Evolutionary conservation across 495 filamentous ascomycete species (phyloP), one percentile per base, ranked within the genome.

Genomic region (Penicillium canariense): DNA sequence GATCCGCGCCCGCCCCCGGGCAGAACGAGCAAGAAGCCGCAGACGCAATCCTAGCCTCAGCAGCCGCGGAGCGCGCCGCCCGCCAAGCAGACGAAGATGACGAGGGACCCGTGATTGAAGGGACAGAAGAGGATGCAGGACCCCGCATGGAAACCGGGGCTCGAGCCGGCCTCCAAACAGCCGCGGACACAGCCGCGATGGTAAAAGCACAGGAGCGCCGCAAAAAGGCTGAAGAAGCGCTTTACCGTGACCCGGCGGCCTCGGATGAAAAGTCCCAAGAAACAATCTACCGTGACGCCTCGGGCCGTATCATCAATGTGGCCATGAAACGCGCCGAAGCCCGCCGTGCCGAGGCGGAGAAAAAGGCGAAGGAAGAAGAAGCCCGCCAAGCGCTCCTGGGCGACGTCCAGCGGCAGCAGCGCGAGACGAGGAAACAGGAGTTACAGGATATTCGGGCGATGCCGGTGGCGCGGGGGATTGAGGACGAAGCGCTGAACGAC

Each of bases 221-320:
- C 45, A 64, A 68, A 38, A 71, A 74, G 51, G 64, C 64, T 23
- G 75, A 79, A 50, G 76, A 73, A 46, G 72, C 70, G 15, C 52
- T 54, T 22, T 72, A 67, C 52, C 72, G 77, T 11, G 75, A 75
- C 22, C 68, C 70, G 11, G 45, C 68, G 32, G 66, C 74, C 36
- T 60, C 62, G 14, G 59, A 61, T 5, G 73, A 64, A 58, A 50
- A 73, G 23, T 75, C 77, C 7, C 80, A 82, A 55, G 91, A 97
- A 70, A 91, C 93, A 0, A 88, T 97, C 38, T 94, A 97, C 64
- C 86, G 94, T 45, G 94, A 98, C 76, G 94, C 94, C 10, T 91
- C 86, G 3, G 94, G 94, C 3, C 82, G 92, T 17, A 86, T 96
- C 11, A 89, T 97, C 55, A 95, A 97, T 63, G 85, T 96, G 7